Evolutionary conservation across 2,329 filamentous ascomycete genomes (phyloP).

Genomic region (Eutypa lata): DNA sequence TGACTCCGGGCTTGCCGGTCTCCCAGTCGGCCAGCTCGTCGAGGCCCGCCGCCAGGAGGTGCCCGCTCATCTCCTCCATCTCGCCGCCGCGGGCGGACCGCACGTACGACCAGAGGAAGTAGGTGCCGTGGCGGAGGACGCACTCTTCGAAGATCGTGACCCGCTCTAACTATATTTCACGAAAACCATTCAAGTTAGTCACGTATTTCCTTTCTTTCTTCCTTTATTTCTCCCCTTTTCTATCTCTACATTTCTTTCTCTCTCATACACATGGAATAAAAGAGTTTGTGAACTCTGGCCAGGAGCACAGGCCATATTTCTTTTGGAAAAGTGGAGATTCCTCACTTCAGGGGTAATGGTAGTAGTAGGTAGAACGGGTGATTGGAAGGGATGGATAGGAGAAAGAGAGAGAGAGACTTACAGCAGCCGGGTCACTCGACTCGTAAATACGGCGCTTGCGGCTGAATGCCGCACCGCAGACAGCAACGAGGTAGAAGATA

Average conservation of each 20-base stretch:
- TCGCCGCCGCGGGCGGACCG: background rate
- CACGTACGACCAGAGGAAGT: slow-evolving; percentile 22
- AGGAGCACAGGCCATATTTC: no score
- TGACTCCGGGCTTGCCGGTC: slow-evolving; percentile 8
- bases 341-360: no score
- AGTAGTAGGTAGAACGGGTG: no score
- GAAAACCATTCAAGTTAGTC: no score
- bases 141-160: slow-evolving; percentile 22
- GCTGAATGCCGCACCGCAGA: slow-evolving; percentile 6
- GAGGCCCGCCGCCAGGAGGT: slow-evolving; percentile 12
- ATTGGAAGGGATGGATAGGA: no score
- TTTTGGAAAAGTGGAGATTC: no score
- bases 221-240: no score
- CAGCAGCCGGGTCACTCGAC: background rate
- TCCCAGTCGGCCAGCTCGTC: slow-evolving; percentile 23
- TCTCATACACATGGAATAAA: no score
- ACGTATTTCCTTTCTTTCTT: no score
- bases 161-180: slow-evolving; percentile 10
- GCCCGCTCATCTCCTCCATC: slow-evolving; percentile 5
- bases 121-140: slow-evolving; percentile 25
- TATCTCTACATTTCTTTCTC: no score
- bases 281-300: no score
- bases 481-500: slow-evolving; percentile 14
- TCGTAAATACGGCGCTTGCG: background rate
- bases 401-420: no score